phyloP scores from a whole-genome alignment of 2,329 filamentous ascomycete species.

The Nothomitra cinnamomea region DNA sequence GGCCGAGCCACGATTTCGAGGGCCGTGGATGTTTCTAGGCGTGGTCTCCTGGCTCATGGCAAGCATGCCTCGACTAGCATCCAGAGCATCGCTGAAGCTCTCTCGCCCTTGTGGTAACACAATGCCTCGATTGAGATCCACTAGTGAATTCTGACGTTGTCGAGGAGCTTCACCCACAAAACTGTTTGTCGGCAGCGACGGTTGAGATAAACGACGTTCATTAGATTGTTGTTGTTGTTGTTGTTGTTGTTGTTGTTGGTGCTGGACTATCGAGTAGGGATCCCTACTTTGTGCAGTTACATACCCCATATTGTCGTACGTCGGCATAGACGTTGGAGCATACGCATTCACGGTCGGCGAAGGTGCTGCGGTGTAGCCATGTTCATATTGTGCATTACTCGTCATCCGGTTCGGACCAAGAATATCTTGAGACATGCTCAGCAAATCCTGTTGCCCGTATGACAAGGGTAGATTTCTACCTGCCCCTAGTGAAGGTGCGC shows the following conservation, averaged over 20 bases:
- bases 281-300: slow-evolving; percentile 13
- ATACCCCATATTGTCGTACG: slow-evolving; percentile 66
- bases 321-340: slow-evolving; percentile 42
- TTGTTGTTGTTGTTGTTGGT: slow-evolving; percentile 24
- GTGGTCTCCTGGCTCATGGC: slow-evolving; percentile 88
- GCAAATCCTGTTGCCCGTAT: slow-evolving; percentile 48
- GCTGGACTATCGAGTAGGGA: slow-evolving; percentile 30
- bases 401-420: slow-evolving; percentile 42
- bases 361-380: slow-evolving; percentile 47
- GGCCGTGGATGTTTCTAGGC: slow-evolving; percentile 74
- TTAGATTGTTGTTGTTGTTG: neutral
- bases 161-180: slow-evolving; percentile 30
- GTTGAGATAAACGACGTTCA: slow-evolving; percentile 55
- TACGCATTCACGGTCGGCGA: slow-evolving; percentile 50
- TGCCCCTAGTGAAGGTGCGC: slow-evolving; percentile 53
- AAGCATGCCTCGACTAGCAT: slow-evolving; percentile 86
- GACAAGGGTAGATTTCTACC: slow-evolving; percentile 48
- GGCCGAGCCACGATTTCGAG: slow-evolving; percentile 47
- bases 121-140: slow-evolving; percentile 44
- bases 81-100: slow-evolving; percentile 75
- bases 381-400: slow-evolving; percentile 35
- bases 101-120: slow-evolving; percentile 40
- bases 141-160: slow-evolving; percentile 41
- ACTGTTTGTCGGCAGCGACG: slow-evolving; percentile 50
- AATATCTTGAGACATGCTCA: slow-evolving; percentile 59